phyloP scores from a whole-genome alignment of 2,329 filamentous ascomycete genomes.

The Aspergillus sojae region DNA sequence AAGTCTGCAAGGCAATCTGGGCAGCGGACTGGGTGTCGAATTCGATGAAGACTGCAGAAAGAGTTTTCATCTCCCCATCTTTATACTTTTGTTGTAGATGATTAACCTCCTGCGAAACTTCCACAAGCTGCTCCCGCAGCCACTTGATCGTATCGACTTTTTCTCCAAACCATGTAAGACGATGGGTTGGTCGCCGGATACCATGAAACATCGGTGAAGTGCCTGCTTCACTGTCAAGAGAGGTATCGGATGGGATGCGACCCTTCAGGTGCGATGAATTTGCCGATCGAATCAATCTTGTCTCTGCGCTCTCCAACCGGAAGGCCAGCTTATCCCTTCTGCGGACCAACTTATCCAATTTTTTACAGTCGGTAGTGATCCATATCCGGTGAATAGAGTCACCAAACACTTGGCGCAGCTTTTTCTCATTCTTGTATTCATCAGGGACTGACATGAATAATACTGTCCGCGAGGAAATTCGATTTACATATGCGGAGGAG shows the following conservation, averaged over 20 bases:
- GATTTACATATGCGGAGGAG: slow-evolving; percentile 77
- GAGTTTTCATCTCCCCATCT: slow-evolving; percentile 63
- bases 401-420: slow-evolving; percentile 77
- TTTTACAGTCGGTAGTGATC: slow-evolving; percentile 76
- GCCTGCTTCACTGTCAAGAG: slow-evolving; percentile 31
- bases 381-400: slow-evolving; percentile 78
- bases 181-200: slow-evolving; percentile 71
- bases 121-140: slow-evolving; percentile 73
- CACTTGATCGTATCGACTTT: slow-evolving; percentile 91
- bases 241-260: slow-evolving; percentile 23
- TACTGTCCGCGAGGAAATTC: slow-evolving; percentile 85
- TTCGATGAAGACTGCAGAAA: slow-evolving; percentile 85
- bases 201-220: slow-evolving; percentile 30
- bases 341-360: slow-evolving; percentile 76
- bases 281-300: slow-evolving; percentile 76
- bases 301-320: slow-evolving; percentile 83
- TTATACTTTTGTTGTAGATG: slow-evolving; percentile 66
- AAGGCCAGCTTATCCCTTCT: slow-evolving; percentile 77
- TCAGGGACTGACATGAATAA: slow-evolving; percentile 84
- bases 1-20: slow-evolving; percentile 79
- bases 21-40: slow-evolving; percentile 81
- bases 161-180: slow-evolving; percentile 70
- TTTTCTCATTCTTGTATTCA: slow-evolving; percentile 72
- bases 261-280: slow-evolving; percentile 69
- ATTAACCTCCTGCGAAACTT: slow-evolving; percentile 70